These are phyloP conservation scores for Exophiala bonariae DNA, from an alignment of 2,329 filamentous ascomycete genomes.

Conservation along the genomic window DNA sequence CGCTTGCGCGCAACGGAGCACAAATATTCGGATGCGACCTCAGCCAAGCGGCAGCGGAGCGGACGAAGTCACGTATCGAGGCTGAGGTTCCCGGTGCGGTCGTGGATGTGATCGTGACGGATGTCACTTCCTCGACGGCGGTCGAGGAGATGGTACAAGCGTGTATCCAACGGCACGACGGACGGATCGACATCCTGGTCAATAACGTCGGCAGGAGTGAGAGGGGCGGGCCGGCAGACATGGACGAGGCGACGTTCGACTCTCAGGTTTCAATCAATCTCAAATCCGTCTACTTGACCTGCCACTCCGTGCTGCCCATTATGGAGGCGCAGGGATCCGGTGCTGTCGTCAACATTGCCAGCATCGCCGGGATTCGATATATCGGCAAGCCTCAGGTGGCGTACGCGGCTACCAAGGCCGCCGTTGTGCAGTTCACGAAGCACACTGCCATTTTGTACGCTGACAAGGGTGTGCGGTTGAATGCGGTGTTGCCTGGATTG, in stretches of 20 bases:
- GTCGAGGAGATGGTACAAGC: slow-evolving; percentile 55
- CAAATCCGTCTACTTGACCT: slow-evolving; percentile 56
- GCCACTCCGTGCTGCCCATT: slow-evolving; percentile 54
- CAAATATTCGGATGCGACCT: slow-evolving; percentile 21
- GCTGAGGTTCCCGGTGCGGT: slow-evolving; percentile 9
- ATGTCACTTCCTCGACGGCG: slow-evolving; percentile 41
- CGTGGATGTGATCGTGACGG: slow-evolving; percentile 13
- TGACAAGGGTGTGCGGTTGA: slow-evolving; percentile 49
- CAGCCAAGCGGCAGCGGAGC: slow-evolving; percentile 11
- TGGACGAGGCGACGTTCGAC: slow-evolving; percentile 54
- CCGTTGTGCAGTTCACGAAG: slow-evolving; percentile 48
- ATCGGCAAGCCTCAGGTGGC: slow-evolving; percentile 52
- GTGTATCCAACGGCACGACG: slow-evolving; percentile 52
- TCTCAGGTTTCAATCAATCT: slow-evolving; percentile 56
- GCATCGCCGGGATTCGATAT: slow-evolving; percentile 55
- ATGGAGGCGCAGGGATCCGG: slow-evolving; percentile 52
- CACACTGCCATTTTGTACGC: slow-evolving; percentile 52
- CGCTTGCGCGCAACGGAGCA: slow-evolving; percentile 19
- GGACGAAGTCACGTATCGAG: slow-evolving; percentile 14
- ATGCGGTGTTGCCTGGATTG: slow-evolving; percentile 57
- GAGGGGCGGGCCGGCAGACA: slow-evolving; percentile 50
- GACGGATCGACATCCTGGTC: slow-evolving; percentile 58
- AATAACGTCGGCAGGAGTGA: slow-evolving; percentile 63
- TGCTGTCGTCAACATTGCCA: slow-evolving; percentile 50
- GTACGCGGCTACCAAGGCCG: slow-evolving; percentile 51